Base-by-base conservation (phyloP, 768 basidiomycete species). In the Phylloporus sp. region DNA sequence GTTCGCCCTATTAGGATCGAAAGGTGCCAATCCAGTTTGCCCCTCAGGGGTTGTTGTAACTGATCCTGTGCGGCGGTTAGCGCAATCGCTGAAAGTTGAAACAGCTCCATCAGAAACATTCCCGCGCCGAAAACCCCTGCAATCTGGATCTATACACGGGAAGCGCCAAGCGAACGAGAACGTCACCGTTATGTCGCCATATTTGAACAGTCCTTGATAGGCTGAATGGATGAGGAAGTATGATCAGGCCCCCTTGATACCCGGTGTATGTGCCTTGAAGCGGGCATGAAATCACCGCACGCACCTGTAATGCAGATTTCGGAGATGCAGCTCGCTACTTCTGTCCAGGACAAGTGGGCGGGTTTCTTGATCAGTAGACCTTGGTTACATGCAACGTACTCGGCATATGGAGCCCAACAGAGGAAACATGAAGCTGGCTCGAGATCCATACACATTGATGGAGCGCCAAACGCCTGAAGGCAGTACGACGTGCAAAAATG, bases 121-220 rank as follows among this genome's bases (percentile, higher is more conserved):
- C 59, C 90, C 86, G 87, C 87, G 48, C 80, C 80, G 50, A 75
- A 78, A 36, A 76, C 60, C 21, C 88, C 80, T 17, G 92, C 90
- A 17, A 96, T 69, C 66, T 97, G 94, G 39, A 86, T 64, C 2
- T 92, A 92, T 5, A 96, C 91, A 23, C 93, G 91, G 11, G 88
- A 90, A 4, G 91, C 91, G 7, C 84, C 94, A 17, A 92, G 60
- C 97, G 95, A 11, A 97, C 75, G 14, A 98, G 76, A 9, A 91
- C 88, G 58, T 86, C 69, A 38, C 90, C 84, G 28, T 78, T 35
- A 94, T 58, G 54, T 85, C 75, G 1, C 83, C 86, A 50, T 83
- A 78, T 28, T 84, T 62, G 38, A 89, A 73, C 17, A 86, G 63
- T 1, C 78, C 82, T 57, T 84, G 82, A 60, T 72, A 82, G 5